Evolutionary conservation across 805 yeast species (phyloP).

Genomic region (Cephaloascus fragrans): DNA sequence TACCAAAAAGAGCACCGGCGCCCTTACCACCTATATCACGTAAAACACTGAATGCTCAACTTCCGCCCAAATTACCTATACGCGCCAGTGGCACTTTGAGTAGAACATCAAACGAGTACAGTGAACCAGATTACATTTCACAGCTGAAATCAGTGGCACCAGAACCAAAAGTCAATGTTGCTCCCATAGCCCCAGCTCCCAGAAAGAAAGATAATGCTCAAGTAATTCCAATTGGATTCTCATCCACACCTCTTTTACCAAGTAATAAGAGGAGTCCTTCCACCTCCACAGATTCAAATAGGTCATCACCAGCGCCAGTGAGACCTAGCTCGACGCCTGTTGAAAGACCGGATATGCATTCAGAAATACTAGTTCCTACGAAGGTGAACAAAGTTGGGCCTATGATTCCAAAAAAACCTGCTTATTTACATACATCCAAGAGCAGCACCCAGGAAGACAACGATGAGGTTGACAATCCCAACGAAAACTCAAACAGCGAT

Average conservation of each 20-base stretch:
- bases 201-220: conserved; percentile 6
- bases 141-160: background rate
- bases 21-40: conserved; percentile 19
- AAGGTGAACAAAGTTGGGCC: conserved; percentile 21
- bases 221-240: conserved; percentile 21
- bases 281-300: conserved; percentile 8
- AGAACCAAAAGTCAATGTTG: background rate
- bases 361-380: conserved; percentile 8
- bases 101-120: background rate
- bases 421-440: conserved; percentile 14
- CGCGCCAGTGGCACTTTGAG: background rate
- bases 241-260: conserved; percentile 28
- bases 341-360: conserved; percentile 7
- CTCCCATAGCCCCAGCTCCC: conserved; percentile 5
- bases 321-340: conserved; percentile 6
- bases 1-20: conserved; percentile 16
- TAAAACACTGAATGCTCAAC: conserved; percentile 2
- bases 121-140: no score
- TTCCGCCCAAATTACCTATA: conserved; percentile 1
- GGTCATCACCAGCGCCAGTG: conserved; percentile 6
- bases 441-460: conserved; percentile 1
- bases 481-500: background rate
- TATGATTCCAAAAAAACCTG: conserved; percentile 26
- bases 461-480: background rate
- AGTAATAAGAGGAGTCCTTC: conserved; percentile 22